A percentile compares a stretch with the other conserved stretches of the same genome.
These are phyloP conservation scores for Linnemannia elongata DNA, from an alignment of 192 early-diverging fungal species.

Conservation along the genomic window DNA sequence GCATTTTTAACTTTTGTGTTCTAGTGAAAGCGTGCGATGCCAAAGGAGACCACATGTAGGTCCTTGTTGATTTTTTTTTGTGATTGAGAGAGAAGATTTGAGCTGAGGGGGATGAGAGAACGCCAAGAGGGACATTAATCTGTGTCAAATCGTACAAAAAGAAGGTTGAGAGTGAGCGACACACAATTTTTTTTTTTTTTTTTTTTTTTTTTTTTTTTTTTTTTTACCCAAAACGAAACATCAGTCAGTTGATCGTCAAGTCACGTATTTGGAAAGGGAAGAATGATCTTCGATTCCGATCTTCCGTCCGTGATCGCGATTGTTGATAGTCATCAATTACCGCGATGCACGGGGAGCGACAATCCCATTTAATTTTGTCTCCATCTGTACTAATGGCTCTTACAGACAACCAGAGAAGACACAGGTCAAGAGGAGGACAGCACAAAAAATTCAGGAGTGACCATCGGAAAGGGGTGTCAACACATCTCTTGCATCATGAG, in stretches of 20 bases:
- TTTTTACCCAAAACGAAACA: no score
- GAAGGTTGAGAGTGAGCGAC: not conserved
- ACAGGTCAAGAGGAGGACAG: no score
- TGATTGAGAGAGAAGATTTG: not conserved
- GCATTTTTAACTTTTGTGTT: not conserved
- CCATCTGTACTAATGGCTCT: not conserved
- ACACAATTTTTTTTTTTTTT: no score
- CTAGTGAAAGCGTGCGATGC: slow-evolving; percentile 75
- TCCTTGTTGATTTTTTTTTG: slow-evolving; percentile 9
- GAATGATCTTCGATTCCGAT: not conserved
- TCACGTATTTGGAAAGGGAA: not conserved
- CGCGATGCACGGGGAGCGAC: not conserved
- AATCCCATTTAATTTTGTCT: not conserved
- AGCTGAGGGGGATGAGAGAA: not conserved
- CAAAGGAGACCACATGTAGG: slow-evolving; percentile 79
- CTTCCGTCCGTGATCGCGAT: not conserved
- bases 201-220: no score
- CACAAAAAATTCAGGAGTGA: no score
- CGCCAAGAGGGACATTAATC: no score
- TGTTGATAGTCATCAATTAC: not conserved
- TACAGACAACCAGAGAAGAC: no score
- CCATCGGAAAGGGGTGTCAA: no score
- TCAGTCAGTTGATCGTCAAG: no score
- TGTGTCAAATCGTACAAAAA: not conserved
- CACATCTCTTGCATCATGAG: no score